Conservation (phyloP, 345 rosid genomes). For the Alliaria petiolata region DNA sequence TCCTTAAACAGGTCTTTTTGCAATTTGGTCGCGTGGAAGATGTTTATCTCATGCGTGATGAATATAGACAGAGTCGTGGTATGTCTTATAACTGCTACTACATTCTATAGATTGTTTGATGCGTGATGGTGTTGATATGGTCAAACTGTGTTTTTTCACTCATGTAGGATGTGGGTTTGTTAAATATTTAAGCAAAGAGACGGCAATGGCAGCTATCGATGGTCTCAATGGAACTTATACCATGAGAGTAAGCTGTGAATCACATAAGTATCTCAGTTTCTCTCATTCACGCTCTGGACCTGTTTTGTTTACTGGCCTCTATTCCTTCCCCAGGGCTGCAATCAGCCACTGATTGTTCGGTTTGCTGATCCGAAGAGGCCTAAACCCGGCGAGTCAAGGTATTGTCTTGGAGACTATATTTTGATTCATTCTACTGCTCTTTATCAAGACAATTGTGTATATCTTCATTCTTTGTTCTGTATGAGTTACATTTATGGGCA, state of each 20-base stretch:
- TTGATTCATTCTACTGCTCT: neutral
- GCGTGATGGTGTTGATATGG: constrained; percentile 10
- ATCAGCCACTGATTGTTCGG: constrained; percentile 95
- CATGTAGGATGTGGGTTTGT: constrained; percentile 97
- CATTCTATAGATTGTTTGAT: neutral
- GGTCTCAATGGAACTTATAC: constrained; percentile 80
- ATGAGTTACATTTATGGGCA: neutral
- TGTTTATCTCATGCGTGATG: constrained; percentile 99
- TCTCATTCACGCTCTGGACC: neutral
- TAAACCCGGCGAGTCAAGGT: constrained; percentile 88
- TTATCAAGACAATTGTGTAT: neutral
- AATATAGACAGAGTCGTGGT: constrained; percentile 95
- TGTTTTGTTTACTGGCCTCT: constrained; percentile 20
- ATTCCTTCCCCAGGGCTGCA: constrained; percentile 65
- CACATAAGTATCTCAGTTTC: constrained; percentile 7
- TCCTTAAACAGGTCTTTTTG: constrained; percentile 60
- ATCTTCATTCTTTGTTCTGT: neutral
- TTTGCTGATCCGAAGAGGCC: constrained; percentile 99
- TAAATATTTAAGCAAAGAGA: constrained; percentile 79
- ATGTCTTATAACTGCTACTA: constrained; percentile 27
- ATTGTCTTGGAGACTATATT: constrained; percentile 11
- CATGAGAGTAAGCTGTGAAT: constrained; percentile 72
- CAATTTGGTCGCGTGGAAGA: constrained; percentile 92
- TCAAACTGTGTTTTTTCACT: constrained; percentile 20
- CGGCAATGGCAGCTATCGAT: constrained; percentile 86